Percentiles rank a stretch among this genome's conserved stretches.
Conservation (phyloP, 169 alveolate species). For the Theileria orientalis region DNA sequence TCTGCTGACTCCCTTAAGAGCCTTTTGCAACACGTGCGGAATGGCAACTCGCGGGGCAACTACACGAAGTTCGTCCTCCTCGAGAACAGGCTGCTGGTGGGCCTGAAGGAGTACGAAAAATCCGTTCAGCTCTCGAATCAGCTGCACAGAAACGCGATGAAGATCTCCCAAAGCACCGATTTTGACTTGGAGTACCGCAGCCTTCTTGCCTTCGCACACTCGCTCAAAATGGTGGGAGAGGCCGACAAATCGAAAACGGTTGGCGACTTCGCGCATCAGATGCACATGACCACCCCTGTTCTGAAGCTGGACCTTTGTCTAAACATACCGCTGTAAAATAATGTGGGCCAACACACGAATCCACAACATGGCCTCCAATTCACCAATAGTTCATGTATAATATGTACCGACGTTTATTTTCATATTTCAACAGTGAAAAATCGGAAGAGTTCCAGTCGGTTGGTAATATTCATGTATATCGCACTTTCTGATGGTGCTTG, state of each 20-base stretch:
- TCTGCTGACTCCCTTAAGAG: constrained; percentile 1
- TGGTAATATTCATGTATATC: no score
- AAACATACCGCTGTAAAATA: constrained; percentile 30
- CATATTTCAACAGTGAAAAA: no score
- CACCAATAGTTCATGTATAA: no score
- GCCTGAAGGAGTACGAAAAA: constrained; percentile 7
- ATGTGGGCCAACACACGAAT: no score
- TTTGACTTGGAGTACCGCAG: constrained; percentile 32
- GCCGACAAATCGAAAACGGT: constrained; percentile 4
- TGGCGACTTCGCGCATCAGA: constrained; percentile 45
- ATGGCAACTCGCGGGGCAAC: neutral
- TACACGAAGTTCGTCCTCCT: constrained; percentile 39
- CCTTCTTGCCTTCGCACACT: constrained; percentile 30
- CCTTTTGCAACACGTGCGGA: constrained; percentile 18
- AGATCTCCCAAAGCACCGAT: constrained; percentile 31
- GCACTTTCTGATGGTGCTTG: no score
- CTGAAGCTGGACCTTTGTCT: constrained; percentile 55
- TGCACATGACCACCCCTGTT: constrained; percentile 36
- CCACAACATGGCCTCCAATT: no score
- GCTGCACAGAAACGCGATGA: constrained; percentile 25
- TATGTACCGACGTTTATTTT: no score
- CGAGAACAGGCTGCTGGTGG: constrained; percentile 34
- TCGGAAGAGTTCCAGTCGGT: no score
- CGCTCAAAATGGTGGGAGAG: constrained; percentile 47
- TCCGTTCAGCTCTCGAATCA: constrained; percentile 21